Evolutionary conservation across 305 asterid genomes (phyloP).

Genomic region (Solanum hybrid): DNA sequence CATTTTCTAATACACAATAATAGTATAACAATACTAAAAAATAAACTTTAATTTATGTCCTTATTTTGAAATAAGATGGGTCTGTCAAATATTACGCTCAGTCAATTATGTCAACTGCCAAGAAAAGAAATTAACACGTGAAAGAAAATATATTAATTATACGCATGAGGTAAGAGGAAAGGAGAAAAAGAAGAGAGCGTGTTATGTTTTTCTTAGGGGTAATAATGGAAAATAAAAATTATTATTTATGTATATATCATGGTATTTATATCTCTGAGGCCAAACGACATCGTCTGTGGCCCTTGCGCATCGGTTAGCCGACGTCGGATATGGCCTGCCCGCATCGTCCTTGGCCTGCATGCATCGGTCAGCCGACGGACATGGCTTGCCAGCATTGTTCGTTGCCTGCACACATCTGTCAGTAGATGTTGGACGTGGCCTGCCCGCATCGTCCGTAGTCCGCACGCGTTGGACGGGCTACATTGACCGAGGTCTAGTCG

Average conservation of each 20-base stretch:
- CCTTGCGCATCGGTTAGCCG: no score
- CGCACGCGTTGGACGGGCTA: no score
- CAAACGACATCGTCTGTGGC: no score
- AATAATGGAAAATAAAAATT: background rate
- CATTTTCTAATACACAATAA: background rate
- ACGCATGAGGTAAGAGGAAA: background rate
- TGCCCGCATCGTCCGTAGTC: no score
- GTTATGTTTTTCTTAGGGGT: background rate
- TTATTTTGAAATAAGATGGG: background rate
- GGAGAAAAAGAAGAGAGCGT: background rate
- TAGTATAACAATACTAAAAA: background rate
- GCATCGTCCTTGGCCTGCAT: no score
- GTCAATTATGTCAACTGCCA: background rate
- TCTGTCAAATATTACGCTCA: background rate
- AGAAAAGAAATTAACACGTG: background rate
- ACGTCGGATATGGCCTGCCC: fast-evolving
- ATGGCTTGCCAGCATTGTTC: no score
- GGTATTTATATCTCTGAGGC: no score
- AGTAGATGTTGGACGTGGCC: no score
- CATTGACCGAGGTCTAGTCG: no score
- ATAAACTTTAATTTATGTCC: no score
- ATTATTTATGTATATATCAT: background rate
- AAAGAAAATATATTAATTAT: background rate
- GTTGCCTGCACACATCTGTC: no score
- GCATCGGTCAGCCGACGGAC: no score